Base-by-base conservation (phyloP, 2,329 filamentous ascomycete genomes). In the Xenosphaeropsis pyriputrescens region DNA sequence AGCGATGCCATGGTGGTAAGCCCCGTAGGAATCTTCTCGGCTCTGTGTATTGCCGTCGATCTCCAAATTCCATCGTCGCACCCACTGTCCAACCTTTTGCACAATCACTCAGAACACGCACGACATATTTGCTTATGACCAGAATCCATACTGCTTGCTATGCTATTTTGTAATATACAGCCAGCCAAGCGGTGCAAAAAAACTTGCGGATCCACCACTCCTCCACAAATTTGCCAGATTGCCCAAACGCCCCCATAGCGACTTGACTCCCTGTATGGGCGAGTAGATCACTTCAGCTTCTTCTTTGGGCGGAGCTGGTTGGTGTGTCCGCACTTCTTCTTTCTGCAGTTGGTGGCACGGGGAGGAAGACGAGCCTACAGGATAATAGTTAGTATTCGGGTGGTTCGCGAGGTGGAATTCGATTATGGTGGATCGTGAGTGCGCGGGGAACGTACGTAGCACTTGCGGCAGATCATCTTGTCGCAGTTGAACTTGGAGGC, bases 291-390 rank as follows among this genome's bases (percentile, higher is more conserved):
- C 73, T 95, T 94, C 65, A 94, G 79, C 89, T 98, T 98, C 88
- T 98, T 98, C 89, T 98, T 98, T 68, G 91, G 91, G 71, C 91
- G 85, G 65, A 98, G 85, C 80, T 98, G 91, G 85, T 96, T 96
- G 73, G 82, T 93, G 82, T 96, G 91, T 50, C 89, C 91, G 70
- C 89, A 96, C 80, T 96, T 96, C 75, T 88, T 88, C 86, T 96
- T 96, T 61, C 88, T 79, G 85, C 91, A 98, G 84, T 98, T 98
- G 77, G 89, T 95, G 59, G 91, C 91, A 79, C 91, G 85, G 55
- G 89, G 89, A 53, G 89, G 89, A 50, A 96, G 86, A 66, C 89
- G 88, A 47, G 75, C 74, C 70, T 75, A 42, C 34, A 41, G 38
- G 29, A 17, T 39, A 29, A n/a, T n/a, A 26, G 40, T 55, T 49